Percentiles rank a stretch among this genome's conserved stretches.
Evolutionary conservation across 768 basidiomycete species (phyloP).

Genomic region (Mrakia frigida): DNA sequence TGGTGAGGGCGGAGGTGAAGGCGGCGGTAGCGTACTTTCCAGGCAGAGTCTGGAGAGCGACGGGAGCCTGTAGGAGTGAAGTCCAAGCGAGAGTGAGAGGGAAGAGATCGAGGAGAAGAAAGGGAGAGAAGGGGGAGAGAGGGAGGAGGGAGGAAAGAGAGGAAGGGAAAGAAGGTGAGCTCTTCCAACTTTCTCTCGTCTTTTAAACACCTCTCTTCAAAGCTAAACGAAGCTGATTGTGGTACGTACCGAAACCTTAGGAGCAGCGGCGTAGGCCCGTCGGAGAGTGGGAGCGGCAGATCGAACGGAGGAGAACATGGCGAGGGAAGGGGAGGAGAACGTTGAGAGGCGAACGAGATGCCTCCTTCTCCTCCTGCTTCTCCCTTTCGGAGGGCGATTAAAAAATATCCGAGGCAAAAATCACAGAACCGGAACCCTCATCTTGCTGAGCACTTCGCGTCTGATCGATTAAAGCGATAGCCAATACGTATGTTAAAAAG

Average conservation of each 20-base stretch:
- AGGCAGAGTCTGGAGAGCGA: slow-evolving; percentile 32
- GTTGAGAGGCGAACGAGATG: slow-evolving; percentile 3
- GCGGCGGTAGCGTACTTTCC: slow-evolving; percentile 43
- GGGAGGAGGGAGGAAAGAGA: background rate
- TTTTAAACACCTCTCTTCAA: background rate
- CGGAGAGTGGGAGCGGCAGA: slow-evolving; percentile 23
- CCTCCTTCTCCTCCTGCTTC: background rate
- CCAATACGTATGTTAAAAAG: too few species aligned
- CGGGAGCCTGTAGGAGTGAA: slow-evolving; percentile 16
- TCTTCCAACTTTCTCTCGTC: background rate
- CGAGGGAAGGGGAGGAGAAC: background rate
- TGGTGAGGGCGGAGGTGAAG: slow-evolving; percentile 51
- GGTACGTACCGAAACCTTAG: background rate
- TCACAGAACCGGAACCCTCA: too few species aligned
- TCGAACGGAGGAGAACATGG: slow-evolving; percentile 27
- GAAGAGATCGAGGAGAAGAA: background rate
- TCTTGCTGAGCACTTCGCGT: too few species aligned
- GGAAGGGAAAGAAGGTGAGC: background rate
- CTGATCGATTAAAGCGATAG: too few species aligned
- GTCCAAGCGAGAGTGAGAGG: too few species aligned
- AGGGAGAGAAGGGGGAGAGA: too few species aligned
- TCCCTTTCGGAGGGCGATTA: too few species aligned
- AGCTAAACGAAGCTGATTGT: background rate
- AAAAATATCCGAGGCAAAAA: too few species aligned
- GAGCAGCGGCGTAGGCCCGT: slow-evolving; percentile 21